Percentiles rank a stretch among this genome's conserved stretches.
Evolutionary conservation across 2,329 filamentous ascomycete species (phyloP).

Genomic region (Colletotrichum gigasporum): DNA sequence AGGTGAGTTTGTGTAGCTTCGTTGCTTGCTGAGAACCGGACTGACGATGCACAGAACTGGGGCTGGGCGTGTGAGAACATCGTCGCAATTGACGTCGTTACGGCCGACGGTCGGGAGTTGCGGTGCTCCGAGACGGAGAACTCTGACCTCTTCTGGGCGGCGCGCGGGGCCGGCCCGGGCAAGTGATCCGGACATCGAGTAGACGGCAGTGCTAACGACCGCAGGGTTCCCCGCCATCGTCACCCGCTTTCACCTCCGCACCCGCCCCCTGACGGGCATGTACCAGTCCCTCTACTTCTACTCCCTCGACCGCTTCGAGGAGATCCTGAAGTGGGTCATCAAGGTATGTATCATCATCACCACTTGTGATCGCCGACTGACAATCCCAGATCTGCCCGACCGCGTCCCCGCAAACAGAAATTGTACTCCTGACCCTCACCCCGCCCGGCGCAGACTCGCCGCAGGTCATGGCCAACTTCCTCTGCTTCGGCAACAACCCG

Average conservation of each 20-base stretch:
- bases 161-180: slow-evolving; percentile 61
- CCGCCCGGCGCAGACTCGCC: slow-evolving; percentile 39
- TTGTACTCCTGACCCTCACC: slow-evolving; percentile 47
- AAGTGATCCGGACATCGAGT: slow-evolving; percentile 5
- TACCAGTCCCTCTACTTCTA: slow-evolving; percentile 55
- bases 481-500: slow-evolving; percentile 49
- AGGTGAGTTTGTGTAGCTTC: slow-evolving; percentile 50
- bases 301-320: slow-evolving; percentile 52
- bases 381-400: slow-evolving; percentile 37
- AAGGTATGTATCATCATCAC: no score
- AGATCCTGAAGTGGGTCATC: slow-evolving; percentile 57
- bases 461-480: slow-evolving; percentile 47
- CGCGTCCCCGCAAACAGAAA: slow-evolving; percentile 49
- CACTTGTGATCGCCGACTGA: neutral
- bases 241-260: slow-evolving; percentile 58
- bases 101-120: slow-evolving; percentile 52
- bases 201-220: neutral
- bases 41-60: slow-evolving; percentile 52
- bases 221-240: slow-evolving; percentile 62
- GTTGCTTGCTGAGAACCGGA: neutral
- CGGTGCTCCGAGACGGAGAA: slow-evolving; percentile 55
- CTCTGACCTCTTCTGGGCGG: slow-evolving; percentile 65
- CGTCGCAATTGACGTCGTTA: slow-evolving; percentile 56
- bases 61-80: slow-evolving; percentile 65
- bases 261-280: slow-evolving; percentile 43